Evolutionary conservation across 2,329 filamentous ascomycete species (phyloP).

Genomic region (Arthrobotrys pseudoclavata): DNA sequence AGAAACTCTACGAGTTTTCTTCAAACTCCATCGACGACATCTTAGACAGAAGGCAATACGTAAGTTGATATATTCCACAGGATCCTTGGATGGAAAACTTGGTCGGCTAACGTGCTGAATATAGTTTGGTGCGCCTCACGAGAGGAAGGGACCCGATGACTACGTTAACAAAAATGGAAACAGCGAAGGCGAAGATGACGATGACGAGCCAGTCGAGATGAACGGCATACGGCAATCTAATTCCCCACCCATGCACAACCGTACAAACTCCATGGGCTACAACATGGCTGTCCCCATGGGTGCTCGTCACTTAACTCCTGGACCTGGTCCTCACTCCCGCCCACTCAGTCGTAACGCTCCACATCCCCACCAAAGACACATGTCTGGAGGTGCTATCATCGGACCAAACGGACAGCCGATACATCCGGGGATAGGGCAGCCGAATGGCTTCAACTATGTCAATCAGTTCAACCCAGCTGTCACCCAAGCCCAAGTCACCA

Average conservation of each 20-base stretch:
- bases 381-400: conserved; percentile 48
- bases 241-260: conserved; percentile 79
- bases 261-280: conserved; percentile 52
- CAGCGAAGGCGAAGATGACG: conserved; percentile 86
- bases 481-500: conserved; percentile 45
- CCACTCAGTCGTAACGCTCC: conserved; percentile 58
- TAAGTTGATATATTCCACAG: conserved; percentile 69
- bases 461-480: conserved; percentile 59
- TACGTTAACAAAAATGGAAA: conserved; percentile 82
- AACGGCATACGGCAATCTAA: conserved; percentile 63
- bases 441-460: conserved; percentile 55
- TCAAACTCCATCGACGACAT: conserved; percentile 93
- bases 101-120: conserved; percentile 27
- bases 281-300: conserved; percentile 37
- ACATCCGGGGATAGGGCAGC: conserved; percentile 46
- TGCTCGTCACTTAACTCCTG: conserved; percentile 52
- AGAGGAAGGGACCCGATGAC: conserved; percentile 94
- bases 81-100: background rate
- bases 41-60: conserved; percentile 88
- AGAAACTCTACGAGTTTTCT: conserved; percentile 98
- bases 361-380: conserved; percentile 54
- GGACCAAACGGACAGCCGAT: conserved; percentile 57
- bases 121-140: conserved; percentile 91
- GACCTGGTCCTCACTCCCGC: conserved; percentile 44
- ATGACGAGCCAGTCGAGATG: conserved; percentile 72